Evolutionary conservation across 768 basidiomycete species (phyloP).

Genomic region (Basidioascus undulatus): DNA sequence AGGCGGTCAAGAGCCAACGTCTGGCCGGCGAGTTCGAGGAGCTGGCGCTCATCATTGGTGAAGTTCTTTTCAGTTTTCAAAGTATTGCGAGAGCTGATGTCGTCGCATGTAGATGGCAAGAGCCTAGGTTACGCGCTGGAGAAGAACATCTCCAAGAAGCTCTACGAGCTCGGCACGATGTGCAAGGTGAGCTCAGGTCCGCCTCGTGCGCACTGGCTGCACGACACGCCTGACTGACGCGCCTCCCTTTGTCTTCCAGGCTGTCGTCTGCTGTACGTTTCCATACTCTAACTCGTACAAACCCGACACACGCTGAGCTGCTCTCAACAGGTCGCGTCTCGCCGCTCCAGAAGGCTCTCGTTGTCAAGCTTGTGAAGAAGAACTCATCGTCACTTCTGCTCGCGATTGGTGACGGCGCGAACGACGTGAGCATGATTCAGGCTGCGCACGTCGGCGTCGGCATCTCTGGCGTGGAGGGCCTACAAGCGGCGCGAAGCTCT

Average conservation of each 20-base stretch:
- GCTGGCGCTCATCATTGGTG: constrained; percentile 84
- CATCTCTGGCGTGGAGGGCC: constrained; percentile 93
- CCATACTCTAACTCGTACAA: neutral
- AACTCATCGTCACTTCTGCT: constrained; percentile 80
- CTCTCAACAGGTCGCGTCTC: constrained; percentile 59
- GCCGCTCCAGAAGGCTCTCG: constrained; percentile 85
- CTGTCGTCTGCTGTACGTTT: constrained; percentile 79
- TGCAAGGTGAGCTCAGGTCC: constrained; percentile 33
- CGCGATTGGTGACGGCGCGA: constrained; percentile 92
- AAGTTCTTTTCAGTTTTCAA: constrained; percentile 9
- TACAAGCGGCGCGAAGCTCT: constrained; percentile 93
- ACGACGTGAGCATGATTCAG: constrained; percentile 98
- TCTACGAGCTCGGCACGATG: constrained; percentile 86
- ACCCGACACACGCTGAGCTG: constrained; percentile 2
- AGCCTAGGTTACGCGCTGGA: constrained; percentile 79
- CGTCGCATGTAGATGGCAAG: constrained; percentile 49
- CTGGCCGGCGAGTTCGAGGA: constrained; percentile 83
- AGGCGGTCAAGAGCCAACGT: constrained; percentile 79
- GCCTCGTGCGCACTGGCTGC: neutral
- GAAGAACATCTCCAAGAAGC: constrained; percentile 67
- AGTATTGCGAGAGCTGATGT: neutral
- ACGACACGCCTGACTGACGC: neutral
- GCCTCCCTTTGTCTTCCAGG: constrained; percentile 17
- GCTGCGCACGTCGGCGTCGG: constrained; percentile 94
- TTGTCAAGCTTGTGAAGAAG: constrained; percentile 97